Evolutionary conservation across 345 rosid genomes (phyloP).

Genomic region (Garcia nutans): DNA sequence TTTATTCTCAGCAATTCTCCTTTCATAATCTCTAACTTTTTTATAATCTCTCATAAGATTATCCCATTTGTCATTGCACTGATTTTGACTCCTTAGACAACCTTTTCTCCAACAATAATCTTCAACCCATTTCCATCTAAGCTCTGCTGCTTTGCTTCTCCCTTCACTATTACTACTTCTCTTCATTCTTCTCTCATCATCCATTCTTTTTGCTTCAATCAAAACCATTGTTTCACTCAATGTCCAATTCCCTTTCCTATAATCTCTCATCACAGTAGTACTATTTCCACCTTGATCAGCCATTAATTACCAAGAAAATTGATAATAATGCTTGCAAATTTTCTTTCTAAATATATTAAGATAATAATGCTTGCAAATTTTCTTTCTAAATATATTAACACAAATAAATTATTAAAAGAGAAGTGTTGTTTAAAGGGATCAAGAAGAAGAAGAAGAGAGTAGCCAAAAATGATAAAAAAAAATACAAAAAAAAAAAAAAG

Average conservation of each 20-base stretch:
- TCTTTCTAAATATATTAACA: background rate
- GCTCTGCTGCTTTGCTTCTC: conserved; percentile 59
- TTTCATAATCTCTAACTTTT: conserved; percentile 73
- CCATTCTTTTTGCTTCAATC: conserved; percentile 87
- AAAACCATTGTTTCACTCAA: conserved; percentile 70
- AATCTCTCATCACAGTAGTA: conserved; percentile 50
- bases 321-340: conserved; percentile 22
- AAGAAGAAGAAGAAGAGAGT: background rate
- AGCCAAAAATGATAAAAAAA: background rate
- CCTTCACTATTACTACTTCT: conserved; percentile 42
- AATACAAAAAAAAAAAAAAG: background rate
- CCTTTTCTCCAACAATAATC: conserved; percentile 78
- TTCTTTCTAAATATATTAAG: too few relatives aligned
- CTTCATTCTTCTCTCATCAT: conserved; percentile 76
- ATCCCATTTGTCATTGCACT: conserved; percentile 97
- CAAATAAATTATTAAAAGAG: background rate
- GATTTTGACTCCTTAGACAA: conserved; percentile 84
- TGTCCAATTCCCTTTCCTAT: conserved; percentile 91
- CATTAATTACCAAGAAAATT: conserved; percentile 37
- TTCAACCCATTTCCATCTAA: conserved; percentile 96
- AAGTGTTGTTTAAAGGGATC: background rate
- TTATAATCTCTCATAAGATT: conserved; percentile 96
- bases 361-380: too few relatives aligned
- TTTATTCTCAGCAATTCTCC: conserved; percentile 29
- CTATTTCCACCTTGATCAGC: conserved; percentile 52